These are phyloP conservation scores for Schizophyllum amplum DNA, from an alignment of 1,284 basidiomycete genomes.

Conservation along the genomic window DNA sequence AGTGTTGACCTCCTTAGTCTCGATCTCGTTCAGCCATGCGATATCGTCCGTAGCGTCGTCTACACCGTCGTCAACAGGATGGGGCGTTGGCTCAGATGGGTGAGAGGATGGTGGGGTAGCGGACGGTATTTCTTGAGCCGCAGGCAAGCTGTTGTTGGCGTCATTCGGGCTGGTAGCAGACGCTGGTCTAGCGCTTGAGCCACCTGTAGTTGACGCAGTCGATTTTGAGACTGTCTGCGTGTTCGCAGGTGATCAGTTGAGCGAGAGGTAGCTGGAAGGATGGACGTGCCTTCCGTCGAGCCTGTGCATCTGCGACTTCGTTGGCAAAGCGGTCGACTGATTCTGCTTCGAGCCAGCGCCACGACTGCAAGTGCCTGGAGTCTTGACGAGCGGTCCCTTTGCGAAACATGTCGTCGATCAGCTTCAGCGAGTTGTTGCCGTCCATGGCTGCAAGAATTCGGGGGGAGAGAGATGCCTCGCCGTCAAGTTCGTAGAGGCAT, in stretches of 20 bases:
- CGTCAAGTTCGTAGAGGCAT: conserved; percentile 16
- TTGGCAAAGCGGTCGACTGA: conserved; percentile 23
- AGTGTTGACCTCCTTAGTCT: conserved; percentile 2
- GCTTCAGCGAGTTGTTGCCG: conserved; percentile 28
- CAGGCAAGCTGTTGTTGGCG: not conserved
- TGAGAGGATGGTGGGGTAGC: not conserved
- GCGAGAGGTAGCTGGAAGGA: not conserved
- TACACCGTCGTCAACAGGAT: not conserved
- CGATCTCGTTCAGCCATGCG: too few species aligned
- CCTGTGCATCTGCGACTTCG: conserved; percentile 18
- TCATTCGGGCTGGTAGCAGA: not conserved
- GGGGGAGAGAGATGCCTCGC: conserved; percentile 17
- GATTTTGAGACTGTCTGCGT: conserved; percentile 1
- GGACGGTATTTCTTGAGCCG: not conserved
- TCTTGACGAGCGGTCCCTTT: conserved; percentile 15
- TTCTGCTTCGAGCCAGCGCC: conserved; percentile 14
- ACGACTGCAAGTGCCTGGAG: conserved; percentile 1
- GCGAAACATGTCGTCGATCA: conserved; percentile 15
- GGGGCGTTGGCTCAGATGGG: not conserved
- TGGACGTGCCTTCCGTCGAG: too few species aligned
- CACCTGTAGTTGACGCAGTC: not conserved
- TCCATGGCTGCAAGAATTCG: conserved; percentile 20
- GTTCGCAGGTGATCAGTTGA: not conserved
- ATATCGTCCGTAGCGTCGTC: too few species aligned
- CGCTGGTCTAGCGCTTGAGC: not conserved